Evolutionary conservation across 1,284 basidiomycete species (phyloP), one percentile per base, ranked within the genome.

Genomic region (Malassezia arunalokei): DNA sequence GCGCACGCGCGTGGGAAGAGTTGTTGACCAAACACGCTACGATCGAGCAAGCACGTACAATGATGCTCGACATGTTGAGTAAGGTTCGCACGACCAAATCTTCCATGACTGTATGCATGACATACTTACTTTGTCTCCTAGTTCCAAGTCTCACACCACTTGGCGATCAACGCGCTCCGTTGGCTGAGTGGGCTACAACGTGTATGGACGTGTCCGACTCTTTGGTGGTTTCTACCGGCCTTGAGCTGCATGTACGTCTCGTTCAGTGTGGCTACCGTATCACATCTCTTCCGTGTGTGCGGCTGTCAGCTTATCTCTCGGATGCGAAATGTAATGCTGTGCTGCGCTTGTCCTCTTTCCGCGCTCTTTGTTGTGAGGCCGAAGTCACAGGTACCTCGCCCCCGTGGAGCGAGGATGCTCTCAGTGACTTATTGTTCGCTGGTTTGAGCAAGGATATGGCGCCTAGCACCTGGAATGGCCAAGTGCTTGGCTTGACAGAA

Each of bases 401-500:
- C 2, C 15, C 33, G 11, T 35, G 33, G 33, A 35, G 5, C 15
- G 33, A 35, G 15, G 15, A 35, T 15, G 33, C 39, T 9, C 17
- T 40, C 3, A n/a, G 3, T n/a, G 39, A n/a, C 39, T 24, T 12
- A 3, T 24, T 40, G 6, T 6, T 8, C 17, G n/a, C 14, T 17
- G 39, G 39, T 11, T 15, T 40, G 39, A 2, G 5, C 33, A n/a
- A 3, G 3, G 39, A 40, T 15, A n/a, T 8, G 9, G n/a, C 20
- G 20, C 39, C 17, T 27, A 32, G 28, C 6, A 9, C 32, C 2
- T 56, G 54, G 54, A 48, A 56, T 9, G 54, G 54, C 35, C 54
- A 56, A 27, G 27, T 47, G 3, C 33, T 41, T 28, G 54, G 48
- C 5, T 15, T 50, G 11, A n/a, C 12, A 8, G 32, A 8, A 6